Conservation (phyloP, 345 rosid genomes). For the Lepidium didymum region DNA sequence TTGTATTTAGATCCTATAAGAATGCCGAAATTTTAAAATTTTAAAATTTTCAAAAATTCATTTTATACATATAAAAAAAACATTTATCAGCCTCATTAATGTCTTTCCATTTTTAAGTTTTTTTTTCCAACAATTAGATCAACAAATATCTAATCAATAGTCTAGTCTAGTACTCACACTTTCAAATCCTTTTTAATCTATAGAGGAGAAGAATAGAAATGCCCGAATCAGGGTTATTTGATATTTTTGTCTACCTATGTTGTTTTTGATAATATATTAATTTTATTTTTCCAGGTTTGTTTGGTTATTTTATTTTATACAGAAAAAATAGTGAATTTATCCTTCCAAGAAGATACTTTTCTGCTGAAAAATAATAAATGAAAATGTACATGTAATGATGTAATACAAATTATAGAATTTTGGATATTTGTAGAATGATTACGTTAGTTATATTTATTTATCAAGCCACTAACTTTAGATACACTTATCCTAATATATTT, state of each 20-base stretch:
- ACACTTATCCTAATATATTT: neutral
- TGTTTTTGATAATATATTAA: neutral
- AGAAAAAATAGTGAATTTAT: neutral
- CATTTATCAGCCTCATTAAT: neutral
- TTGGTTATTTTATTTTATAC: neutral
- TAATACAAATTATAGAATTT: neutral
- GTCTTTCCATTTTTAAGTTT: neutral
- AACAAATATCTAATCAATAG: too few species aligned
- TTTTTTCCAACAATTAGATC: too few species aligned
- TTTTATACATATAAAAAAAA: neutral
- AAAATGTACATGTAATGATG: neutral
- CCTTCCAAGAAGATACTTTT: neutral
- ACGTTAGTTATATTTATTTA: neutral
- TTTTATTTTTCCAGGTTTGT: neutral
- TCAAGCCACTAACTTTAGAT: neutral
- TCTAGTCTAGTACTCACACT: too few species aligned
- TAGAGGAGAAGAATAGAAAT: too few species aligned
- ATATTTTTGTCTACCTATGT: neutral
- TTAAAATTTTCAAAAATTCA: too few species aligned
- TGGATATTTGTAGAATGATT: neutral
- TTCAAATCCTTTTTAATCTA: too few species aligned
- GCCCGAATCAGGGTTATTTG: too few species aligned
- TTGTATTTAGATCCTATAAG: slow-evolving; percentile 1
- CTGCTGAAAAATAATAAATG: neutral
- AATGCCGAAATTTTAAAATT: neutral